These are phyloP conservation scores for Podaxis sp. DNA, from an alignment of 768 basidiomycete species.

Conservation along the genomic window DNA sequence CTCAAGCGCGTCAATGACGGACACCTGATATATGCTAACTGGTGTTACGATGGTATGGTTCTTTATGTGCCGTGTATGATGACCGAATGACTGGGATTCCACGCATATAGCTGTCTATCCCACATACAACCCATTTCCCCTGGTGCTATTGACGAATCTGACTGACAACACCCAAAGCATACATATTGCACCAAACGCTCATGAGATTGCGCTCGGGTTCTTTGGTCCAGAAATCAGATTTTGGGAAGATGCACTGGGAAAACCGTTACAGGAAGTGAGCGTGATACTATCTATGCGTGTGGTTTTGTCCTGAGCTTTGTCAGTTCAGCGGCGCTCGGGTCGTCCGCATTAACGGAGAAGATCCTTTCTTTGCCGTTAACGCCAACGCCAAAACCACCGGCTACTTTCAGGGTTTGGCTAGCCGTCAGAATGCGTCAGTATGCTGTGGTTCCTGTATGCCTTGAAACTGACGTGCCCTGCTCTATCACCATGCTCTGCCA, in stretches of 20 bases:
- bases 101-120: slow-evolving; percentile 37
- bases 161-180: slow-evolving; percentile 42
- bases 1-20: slow-evolving; percentile 58
- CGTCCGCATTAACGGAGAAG: slow-evolving; percentile 48
- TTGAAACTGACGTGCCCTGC: too few relatives aligned
- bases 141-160: slow-evolving; percentile 43
- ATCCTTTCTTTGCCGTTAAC: slow-evolving; percentile 51
- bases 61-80: slow-evolving; percentile 1
- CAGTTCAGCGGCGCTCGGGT: slow-evolving; percentile 53
- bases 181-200: slow-evolving; percentile 54
- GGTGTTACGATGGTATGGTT: slow-evolving; percentile 39
- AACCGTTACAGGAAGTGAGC: slow-evolving; percentile 43
- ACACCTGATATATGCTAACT: slow-evolving; percentile 50
- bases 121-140: slow-evolving; percentile 48
- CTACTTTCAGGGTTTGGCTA: slow-evolving; percentile 49
- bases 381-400: slow-evolving; percentile 53
- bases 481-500: background rate
- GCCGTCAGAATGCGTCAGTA: slow-evolving; percentile 45
- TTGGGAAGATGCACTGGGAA: slow-evolving; percentile 54
- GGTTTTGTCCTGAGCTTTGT: background rate
- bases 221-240: slow-evolving; percentile 49
- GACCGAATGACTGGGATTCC: slow-evolving; percentile 1
- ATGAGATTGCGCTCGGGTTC: slow-evolving; percentile 46
- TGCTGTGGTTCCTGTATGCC: background rate
- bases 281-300: background rate